phyloP scores from a whole-genome alignment of 2,329 filamentous ascomycete genomes.

The Parafenestella ontariensis region DNA sequence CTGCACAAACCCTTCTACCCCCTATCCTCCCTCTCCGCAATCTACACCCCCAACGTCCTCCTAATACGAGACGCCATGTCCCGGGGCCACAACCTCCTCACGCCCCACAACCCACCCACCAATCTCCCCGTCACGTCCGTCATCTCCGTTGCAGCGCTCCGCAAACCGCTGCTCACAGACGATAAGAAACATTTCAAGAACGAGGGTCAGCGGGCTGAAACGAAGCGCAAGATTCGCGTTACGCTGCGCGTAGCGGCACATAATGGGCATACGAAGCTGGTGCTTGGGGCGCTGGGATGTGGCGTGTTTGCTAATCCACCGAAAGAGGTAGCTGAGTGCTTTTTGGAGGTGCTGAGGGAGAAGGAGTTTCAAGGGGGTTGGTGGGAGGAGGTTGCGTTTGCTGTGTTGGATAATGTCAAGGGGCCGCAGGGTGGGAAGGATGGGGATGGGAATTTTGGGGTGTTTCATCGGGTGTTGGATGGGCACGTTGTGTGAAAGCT shows the following conservation, averaged over 20 bases:
- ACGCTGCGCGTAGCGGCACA: slow-evolving; percentile 66
- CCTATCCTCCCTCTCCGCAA: slow-evolving; percentile 55
- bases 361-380: slow-evolving; percentile 68
- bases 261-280: slow-evolving; percentile 63
- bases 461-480: slow-evolving; percentile 51
- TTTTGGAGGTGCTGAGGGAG: slow-evolving; percentile 67
- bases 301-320: slow-evolving; percentile 71
- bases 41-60: slow-evolving; percentile 68
- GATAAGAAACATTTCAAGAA: slow-evolving; percentile 24
- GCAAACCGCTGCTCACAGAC: slow-evolving; percentile 46
- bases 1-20: slow-evolving; percentile 62
- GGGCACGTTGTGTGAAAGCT: slow-evolving; percentile 26
- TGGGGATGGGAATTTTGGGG: slow-evolving; percentile 58
- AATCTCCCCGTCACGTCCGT: slow-evolving; percentile 63
- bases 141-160: slow-evolving; percentile 66
- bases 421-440: slow-evolving; percentile 32
- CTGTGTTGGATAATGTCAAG: slow-evolving; percentile 58
- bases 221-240: slow-evolving; percentile 69
- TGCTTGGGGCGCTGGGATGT: slow-evolving; percentile 74
- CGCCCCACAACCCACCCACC: slow-evolving; percentile 29
- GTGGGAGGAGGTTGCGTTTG: slow-evolving; percentile 72
- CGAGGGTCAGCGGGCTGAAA: slow-evolving; percentile 58
- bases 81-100: slow-evolving; percentile 57
- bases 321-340: slow-evolving; percentile 67
- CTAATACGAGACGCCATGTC: slow-evolving; percentile 62